Evolutionary conservation across 306 rosid genomes (phyloP).

Genomic region (Arachis stenosperma): DNA sequence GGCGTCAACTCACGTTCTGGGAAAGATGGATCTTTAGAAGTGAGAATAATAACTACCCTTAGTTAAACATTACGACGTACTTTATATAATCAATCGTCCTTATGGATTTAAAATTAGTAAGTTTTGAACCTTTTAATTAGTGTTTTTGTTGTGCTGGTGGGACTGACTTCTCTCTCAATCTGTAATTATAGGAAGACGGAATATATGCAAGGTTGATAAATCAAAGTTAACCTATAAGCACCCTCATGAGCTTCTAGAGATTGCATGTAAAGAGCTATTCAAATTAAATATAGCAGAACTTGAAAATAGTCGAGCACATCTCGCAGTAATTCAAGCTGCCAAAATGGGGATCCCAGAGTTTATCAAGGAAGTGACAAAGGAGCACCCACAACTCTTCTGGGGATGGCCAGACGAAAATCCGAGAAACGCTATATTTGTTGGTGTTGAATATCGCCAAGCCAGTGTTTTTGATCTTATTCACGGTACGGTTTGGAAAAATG

Average conservation of each 20-base stretch:
- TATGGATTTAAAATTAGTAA: too few species aligned
- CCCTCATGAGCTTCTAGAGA: neutral
- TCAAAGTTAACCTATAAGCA: neutral
- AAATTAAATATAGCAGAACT: fast-evolving
- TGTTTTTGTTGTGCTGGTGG: neutral
- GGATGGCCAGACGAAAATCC: too few species aligned
- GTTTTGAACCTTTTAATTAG: neutral
- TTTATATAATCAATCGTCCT: too few species aligned
- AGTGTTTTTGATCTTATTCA: conserved; percentile 7
- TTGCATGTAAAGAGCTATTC: neutral
- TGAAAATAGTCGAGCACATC: fast-evolving
- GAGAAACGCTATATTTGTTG: neutral
- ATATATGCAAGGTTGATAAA: neutral
- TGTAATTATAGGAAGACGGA: conserved; percentile 2
- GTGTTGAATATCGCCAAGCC: neutral
- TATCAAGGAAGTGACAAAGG: neutral
- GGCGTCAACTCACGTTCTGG: neutral
- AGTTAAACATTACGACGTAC: too few species aligned
- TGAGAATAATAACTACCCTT: neutral
- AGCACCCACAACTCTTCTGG: neutral
- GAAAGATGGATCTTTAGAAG: neutral
- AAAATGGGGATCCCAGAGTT: neutral
- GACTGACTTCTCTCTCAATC: neutral
- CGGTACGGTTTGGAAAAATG: neutral
- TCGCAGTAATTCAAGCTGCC: neutral